These are phyloP conservation scores for Berberis thunbergii DNA, from an alignment of 164 flowering plant species.

Conservation along the genomic window DNA sequence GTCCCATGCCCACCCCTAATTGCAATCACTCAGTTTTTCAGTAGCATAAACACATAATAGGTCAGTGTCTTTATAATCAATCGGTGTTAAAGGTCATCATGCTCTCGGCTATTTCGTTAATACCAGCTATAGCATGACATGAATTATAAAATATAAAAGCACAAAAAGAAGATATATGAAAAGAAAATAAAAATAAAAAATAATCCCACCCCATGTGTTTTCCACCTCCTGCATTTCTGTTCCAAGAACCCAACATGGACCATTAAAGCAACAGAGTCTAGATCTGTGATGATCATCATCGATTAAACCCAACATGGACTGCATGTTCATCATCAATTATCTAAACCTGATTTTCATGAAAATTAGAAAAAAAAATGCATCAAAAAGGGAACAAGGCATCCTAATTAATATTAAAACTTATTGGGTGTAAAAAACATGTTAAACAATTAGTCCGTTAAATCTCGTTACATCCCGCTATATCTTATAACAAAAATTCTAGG, in stretches of 20 bases:
- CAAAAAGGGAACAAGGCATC: not conserved
- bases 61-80: conserved; percentile 62
- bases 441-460: too few relatives aligned
- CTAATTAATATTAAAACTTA: conserved; percentile 11
- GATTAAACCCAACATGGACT: conserved; percentile 95
- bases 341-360: conserved; percentile 49
- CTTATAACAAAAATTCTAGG: too few relatives aligned
- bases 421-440: too few relatives aligned
- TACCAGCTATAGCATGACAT: conserved; percentile 21
- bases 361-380: not conserved
- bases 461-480: too few relatives aligned
- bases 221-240: conserved; percentile 74
- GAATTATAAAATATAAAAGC: not conserved
- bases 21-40: conserved; percentile 57
- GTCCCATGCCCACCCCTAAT: too few relatives aligned
- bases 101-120: conserved; percentile 80
- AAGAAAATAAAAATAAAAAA: not conserved
- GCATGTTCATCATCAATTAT: conserved; percentile 81
- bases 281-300: conserved; percentile 94
- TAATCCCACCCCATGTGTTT: conserved; percentile 82
- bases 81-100: conserved; percentile 65
- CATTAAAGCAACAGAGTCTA: conserved; percentile 95
- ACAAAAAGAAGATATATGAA: too few relatives aligned
- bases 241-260: conserved; percentile 94
- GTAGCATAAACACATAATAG: conserved; percentile 85